phyloP scores from a whole-genome alignment of 352 stramenopile species.

The Phytophthora foliorum region DNA sequence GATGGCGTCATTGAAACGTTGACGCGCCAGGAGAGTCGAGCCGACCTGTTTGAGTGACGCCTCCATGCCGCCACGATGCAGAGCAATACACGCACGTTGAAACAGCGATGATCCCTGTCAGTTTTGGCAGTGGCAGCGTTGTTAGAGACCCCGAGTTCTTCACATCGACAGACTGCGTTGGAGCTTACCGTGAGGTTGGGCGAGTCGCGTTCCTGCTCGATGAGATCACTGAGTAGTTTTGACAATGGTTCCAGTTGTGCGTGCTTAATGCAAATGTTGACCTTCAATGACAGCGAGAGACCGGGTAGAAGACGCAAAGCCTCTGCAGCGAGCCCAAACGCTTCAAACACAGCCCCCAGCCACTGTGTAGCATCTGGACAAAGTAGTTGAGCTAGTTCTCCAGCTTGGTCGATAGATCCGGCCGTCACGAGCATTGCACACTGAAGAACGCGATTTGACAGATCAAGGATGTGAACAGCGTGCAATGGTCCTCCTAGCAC shows the following conservation, averaged over 20 bases:
- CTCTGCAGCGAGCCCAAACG: conserved; percentile 59
- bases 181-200: conserved; percentile 50
- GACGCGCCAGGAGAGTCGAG: conserved; percentile 21
- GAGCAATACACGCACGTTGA: conserved; percentile 57
- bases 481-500: conserved; percentile 56
- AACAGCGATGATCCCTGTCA: conserved; percentile 67
- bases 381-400: conserved; percentile 54
- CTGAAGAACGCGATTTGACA: conserved; percentile 73
- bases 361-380: conserved; percentile 53
- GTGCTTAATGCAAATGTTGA: conserved; percentile 84
- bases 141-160: not conserved
- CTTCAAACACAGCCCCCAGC: conserved; percentile 72
- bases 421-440: conserved; percentile 73
- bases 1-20: conserved; percentile 53
- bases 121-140: not conserved
- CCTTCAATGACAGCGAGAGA: conserved; percentile 51
- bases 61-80: conserved; percentile 46
- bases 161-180: not conserved
- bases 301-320: conserved; percentile 48
- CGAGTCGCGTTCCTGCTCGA: conserved; percentile 47
- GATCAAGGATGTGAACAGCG: conserved; percentile 61
- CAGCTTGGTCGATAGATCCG: conserved; percentile 53
- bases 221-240: conserved; percentile 39
- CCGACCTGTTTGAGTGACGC: conserved; percentile 36
- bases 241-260: conserved; percentile 49